Conservation (phyloP, 345 rosid genomes). For the Trapa bicornis region DNA sequence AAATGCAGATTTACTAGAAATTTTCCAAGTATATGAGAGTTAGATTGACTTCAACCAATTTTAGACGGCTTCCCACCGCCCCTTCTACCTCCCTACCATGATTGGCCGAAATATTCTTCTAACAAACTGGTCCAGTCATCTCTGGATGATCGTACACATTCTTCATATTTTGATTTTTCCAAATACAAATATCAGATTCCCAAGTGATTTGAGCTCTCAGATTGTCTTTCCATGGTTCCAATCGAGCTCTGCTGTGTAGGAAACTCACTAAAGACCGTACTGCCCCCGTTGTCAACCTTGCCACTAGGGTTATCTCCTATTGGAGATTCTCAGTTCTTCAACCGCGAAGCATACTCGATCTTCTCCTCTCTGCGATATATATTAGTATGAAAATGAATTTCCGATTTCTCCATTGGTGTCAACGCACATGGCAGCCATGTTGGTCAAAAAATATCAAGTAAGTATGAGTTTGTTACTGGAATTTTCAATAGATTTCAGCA, state of each 20-base stretch:
- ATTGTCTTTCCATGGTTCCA: background rate
- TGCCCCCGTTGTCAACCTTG: conserved; percentile 33
- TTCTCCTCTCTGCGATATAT: conserved; percentile 47
- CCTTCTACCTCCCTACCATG: background rate
- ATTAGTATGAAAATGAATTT: too few relatives aligned
- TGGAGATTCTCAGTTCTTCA: conserved; percentile 80
- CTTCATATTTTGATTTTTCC: background rate
- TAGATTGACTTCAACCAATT: too few relatives aligned
- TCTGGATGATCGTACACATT: too few relatives aligned
- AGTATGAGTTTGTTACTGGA: too few relatives aligned
- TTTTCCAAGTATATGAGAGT: too few relatives aligned
- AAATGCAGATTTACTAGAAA: too few relatives aligned
- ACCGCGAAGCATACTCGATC: conserved; percentile 49
- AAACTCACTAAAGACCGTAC: conserved; percentile 86
- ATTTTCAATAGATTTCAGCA: too few relatives aligned
- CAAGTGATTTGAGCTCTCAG: background rate
- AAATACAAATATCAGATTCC: background rate
- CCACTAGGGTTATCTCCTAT: conserved; percentile 26
- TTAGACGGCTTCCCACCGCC: background rate
- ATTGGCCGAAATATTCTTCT: background rate
- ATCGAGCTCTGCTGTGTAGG: conserved; percentile 51
- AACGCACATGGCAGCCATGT: too few relatives aligned
- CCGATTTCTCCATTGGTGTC: too few relatives aligned
- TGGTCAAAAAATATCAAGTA: too few relatives aligned
- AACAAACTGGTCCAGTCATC: background rate